phyloP scores from a whole-genome alignment of 768 basidiomycete genomes.

The Neoboletus magnificus region DNA sequence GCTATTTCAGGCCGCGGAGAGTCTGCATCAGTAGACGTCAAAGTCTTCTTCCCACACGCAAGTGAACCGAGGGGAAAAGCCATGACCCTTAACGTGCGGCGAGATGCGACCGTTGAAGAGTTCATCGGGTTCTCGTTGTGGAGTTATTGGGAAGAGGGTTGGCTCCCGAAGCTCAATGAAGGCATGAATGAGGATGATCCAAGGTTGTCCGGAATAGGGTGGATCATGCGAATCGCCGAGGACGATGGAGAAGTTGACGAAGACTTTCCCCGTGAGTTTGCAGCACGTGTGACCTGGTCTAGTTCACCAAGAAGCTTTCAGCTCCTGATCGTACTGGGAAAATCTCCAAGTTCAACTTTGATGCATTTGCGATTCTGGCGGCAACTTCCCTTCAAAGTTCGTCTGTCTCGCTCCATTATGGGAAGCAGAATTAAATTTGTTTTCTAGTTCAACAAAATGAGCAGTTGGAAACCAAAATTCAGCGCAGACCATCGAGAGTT shows the following conservation, averaged over 20 bases:
- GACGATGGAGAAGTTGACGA: slow-evolving; percentile 98
- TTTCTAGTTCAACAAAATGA: slow-evolving; percentile 70
- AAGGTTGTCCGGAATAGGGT: slow-evolving; percentile 76
- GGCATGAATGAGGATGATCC: slow-evolving; percentile 60
- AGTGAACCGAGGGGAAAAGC: slow-evolving; percentile 54
- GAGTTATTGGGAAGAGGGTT: slow-evolving; percentile 89
- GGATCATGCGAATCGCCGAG: slow-evolving; percentile 92
- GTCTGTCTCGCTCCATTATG: slow-evolving; percentile 15
- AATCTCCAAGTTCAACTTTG: slow-evolving; percentile 84
- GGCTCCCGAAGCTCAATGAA: slow-evolving; percentile 75
- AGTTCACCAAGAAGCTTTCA: slow-evolving; percentile 30
- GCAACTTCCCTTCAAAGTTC: slow-evolving; percentile 68
- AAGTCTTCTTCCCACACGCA: slow-evolving; percentile 85
- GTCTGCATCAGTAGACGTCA: slow-evolving; percentile 58
- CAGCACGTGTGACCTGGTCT: not conserved
- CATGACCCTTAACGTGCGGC: slow-evolving; percentile 73
- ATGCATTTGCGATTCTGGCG: slow-evolving; percentile 84
- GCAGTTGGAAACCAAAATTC: slow-evolving; percentile 73
- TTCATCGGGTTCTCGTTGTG: slow-evolving; percentile 91
- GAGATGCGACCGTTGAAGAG: slow-evolving; percentile 91
- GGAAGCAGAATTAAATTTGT: not conserved
- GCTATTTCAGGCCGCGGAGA: slow-evolving; percentile 78
- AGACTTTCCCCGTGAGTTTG: slow-evolving; percentile 87
- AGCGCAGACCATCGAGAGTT: slow-evolving; percentile 69
- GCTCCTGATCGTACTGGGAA: slow-evolving; percentile 88